These are phyloP conservation scores for Sporothrix dimorphospora DNA, from an alignment of 2,329 filamentous ascomycete genomes.

Conservation along the genomic window DNA sequence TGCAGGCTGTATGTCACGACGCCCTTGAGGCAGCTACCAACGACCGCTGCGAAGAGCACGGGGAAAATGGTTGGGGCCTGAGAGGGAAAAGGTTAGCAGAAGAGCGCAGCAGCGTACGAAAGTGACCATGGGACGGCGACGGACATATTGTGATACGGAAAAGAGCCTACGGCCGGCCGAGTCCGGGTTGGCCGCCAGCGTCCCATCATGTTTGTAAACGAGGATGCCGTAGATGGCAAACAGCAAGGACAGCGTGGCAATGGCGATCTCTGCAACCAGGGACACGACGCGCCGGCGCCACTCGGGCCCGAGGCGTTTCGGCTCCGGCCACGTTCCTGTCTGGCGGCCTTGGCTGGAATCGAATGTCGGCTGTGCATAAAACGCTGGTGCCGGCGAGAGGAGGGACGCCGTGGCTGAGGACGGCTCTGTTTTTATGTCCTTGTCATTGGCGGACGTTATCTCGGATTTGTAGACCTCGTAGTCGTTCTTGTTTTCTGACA, in stretches of 20 bases:
- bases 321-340: neutral
- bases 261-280: slow-evolving; percentile 9
- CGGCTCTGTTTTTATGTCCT: neutral
- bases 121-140: no score
- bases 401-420: neutral
- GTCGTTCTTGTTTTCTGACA: neutral
- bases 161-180: slow-evolving; percentile 17
- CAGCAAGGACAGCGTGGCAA: slow-evolving; percentile 13
- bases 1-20: slow-evolving; percentile 39
- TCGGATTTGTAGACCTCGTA: slow-evolving; percentile 7
- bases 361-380: neutral
- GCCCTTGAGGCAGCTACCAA: slow-evolving; percentile 37
- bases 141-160: slow-evolving; percentile 17
- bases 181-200: neutral
- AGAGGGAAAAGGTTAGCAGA: neutral
- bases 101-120: neutral
- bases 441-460: neutral
- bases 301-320: neutral
- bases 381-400: neutral
- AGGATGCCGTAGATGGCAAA: slow-evolving; percentile 27
- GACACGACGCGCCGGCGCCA: neutral
- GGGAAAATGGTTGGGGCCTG: slow-evolving; percentile 38
- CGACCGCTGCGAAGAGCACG: slow-evolving; percentile 39
- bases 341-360: neutral
- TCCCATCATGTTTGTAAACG: slow-evolving; percentile 20